phyloP scores from a whole-genome alignment of 108 stramenopile genomes.

The Mayamaea pseudoterrestris region DNA sequence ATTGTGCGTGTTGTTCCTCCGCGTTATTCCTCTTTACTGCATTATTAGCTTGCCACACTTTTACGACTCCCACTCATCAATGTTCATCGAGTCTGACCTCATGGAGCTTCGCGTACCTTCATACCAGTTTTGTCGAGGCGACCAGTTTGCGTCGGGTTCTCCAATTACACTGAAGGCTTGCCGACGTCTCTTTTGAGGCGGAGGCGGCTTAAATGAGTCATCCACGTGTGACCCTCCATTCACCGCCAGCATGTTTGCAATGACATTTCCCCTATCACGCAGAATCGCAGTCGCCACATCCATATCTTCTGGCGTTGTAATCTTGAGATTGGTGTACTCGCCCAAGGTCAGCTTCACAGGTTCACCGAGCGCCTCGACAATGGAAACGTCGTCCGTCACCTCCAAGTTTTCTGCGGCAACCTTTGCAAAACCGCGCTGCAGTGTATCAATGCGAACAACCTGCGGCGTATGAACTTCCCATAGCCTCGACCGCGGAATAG shows the following conservation, averaged over 20 bases:
- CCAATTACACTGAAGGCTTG: too few species aligned
- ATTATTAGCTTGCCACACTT: too few species aligned
- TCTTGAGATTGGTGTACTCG: conserved; percentile 94
- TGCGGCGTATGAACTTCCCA: conserved; percentile 95
- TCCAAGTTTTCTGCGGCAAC: conserved; percentile 68
- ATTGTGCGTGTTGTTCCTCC: too few species aligned
- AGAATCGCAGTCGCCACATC: conserved; percentile 82
- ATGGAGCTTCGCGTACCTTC: too few species aligned
- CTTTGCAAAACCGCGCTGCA: conserved; percentile 69
- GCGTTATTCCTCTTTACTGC: too few species aligned
- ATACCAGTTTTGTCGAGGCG: too few species aligned
- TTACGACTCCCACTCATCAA: too few species aligned
- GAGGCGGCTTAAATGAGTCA: too few species aligned
- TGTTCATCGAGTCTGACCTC: too few species aligned
- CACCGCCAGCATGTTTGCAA: conserved; percentile 14
- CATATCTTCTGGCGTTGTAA: conserved; percentile 94
- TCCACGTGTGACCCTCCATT: conserved; percentile 2
- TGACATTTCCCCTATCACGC: conserved; percentile 30
- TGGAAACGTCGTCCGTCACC: conserved; percentile 92
- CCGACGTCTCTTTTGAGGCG: too few species aligned
- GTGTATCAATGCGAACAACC: conserved; percentile 67
- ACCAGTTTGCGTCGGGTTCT: too few species aligned
- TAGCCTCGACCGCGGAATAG: conserved; percentile 71
- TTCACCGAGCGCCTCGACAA: conserved; percentile 86
- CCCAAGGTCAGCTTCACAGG: conserved; percentile 87